These are phyloP conservation scores for Phragmites australis DNA, from an alignment of 176 grass and related monocot genomes.

Conservation along the genomic window DNA sequence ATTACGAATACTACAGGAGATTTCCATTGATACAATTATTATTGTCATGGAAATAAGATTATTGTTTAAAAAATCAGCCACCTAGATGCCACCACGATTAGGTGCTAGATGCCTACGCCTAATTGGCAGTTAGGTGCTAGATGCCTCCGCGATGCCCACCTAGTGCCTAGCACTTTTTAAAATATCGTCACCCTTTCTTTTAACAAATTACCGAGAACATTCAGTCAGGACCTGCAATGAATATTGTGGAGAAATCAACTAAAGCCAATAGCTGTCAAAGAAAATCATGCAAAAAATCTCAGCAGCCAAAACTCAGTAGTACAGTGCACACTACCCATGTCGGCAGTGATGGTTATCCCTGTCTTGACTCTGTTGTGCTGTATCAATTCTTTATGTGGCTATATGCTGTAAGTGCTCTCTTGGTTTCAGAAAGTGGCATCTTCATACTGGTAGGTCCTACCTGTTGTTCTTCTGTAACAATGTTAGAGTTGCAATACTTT, in stretches of 20 bases:
- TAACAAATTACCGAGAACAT: neutral
- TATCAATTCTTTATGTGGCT: conserved; percentile 41
- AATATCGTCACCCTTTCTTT: neutral
- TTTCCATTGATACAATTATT: too few species aligned
- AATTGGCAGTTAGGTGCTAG: neutral
- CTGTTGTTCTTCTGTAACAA: conserved; percentile 38
- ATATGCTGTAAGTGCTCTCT: conserved; percentile 39
- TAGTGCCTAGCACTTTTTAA: neutral
- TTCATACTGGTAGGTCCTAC: conserved; percentile 30
- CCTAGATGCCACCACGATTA: too few species aligned
- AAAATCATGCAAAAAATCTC: conserved; percentile 7
- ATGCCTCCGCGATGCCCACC: neutral
- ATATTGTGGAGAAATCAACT: conserved; percentile 18
- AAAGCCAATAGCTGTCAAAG: neutral
- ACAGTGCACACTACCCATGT: conserved; percentile 4
- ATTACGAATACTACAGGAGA: too few species aligned
- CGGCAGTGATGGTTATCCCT: conserved; percentile 35
- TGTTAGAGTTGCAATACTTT: conserved; percentile 35
- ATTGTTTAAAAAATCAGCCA: too few species aligned
- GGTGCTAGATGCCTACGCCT: neutral
- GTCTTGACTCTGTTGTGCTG: conserved; percentile 33
- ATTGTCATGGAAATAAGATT: too few species aligned
- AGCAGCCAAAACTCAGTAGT: conserved; percentile 30
- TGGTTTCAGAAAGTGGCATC: conserved; percentile 38
- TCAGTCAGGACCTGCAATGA: neutral